Base-by-base conservation (phyloP, 192 early-diverging fungal species). In the Mortierella antarctica region DNA sequence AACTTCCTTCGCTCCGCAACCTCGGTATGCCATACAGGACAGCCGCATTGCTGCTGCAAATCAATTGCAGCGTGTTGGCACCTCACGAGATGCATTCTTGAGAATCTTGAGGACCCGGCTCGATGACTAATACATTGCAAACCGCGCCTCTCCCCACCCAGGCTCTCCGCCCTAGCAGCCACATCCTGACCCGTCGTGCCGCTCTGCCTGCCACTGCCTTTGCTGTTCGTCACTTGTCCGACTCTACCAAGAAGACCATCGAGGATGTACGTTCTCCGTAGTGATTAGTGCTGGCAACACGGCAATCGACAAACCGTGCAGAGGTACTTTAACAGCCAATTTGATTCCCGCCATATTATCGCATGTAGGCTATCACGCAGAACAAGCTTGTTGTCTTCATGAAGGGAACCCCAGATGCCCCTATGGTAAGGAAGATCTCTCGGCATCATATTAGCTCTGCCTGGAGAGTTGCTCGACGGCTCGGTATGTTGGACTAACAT, bases 401-500 rank as follows among this genome's bases (percentile, higher is more conserved):
- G 96, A 99, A 99, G 84, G 97, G 97, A 82, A 96, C 95, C 57
- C 94, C 95, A 60, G 91, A 96, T 63, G 88, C 89, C 42, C 97
- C 97, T 45, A 88, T 93, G 92, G 92, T 93, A 89, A 62, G 21
- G 50, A 12, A 0, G 40, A 14, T 53, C 31, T 31, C 31, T 31
- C 31, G 55, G 21, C 55, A 57, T 57, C 9, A 1, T 10, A 18
- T 2, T 23, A 5, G 9, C 21, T 9, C n/a, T 57, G 14, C 52
- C 13, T 60, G 41, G 31, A 52, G 31, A 31, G 3, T 31, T 31
- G 31, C 31, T 1, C 31, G 31, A 31, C 31, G 31, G 31, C 3
- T 31, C 31, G 31, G 31, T 31, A 31, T 31, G 1, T 31, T 31
- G 31, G 31, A 31, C 31, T 31, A 31, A 31, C 31, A 31, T 31